Evolutionary conservation across 768 basidiomycete species (phyloP).

Genomic region (Hygrophoropsis aurantiaca): DNA sequence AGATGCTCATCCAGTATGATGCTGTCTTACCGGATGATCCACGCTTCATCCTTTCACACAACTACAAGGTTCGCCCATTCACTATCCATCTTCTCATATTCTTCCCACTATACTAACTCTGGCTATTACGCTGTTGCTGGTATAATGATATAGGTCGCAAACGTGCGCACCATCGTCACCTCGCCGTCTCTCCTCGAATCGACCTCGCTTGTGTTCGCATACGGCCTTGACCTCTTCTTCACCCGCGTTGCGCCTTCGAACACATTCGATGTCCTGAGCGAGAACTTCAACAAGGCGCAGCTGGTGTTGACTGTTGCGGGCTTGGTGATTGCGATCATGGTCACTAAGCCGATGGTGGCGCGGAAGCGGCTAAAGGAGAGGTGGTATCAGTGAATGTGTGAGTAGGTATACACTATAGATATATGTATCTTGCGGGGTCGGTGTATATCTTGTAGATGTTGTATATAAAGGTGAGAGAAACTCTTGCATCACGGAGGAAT

Average conservation of each 20-base stretch:
- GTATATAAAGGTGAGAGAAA: too few species aligned
- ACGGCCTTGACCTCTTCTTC: constrained; percentile 88
- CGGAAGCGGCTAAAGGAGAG: constrained; percentile 64
- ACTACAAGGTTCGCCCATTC: constrained; percentile 55
- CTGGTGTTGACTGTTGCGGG: constrained; percentile 79
- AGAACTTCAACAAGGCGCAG: constrained; percentile 92
- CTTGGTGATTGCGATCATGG: constrained; percentile 70
- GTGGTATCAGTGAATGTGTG: constrained; percentile 73
- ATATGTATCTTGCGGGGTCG: too few species aligned
- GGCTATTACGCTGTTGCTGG: constrained; percentile 4
- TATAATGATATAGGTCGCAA: constrained; percentile 53
- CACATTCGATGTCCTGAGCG: constrained; percentile 90
- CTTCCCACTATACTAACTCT: neutral
- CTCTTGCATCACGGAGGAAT: too few species aligned
- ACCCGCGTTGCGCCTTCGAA: constrained; percentile 83
- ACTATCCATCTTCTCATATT: neutral
- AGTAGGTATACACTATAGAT: too few species aligned
- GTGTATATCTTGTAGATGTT: too few species aligned
- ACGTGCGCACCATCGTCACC: constrained; percentile 67
- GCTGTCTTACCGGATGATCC: constrained; percentile 73
- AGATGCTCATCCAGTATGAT: constrained; percentile 84
- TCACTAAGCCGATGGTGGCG: constrained; percentile 80
- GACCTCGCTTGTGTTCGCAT: constrained; percentile 83
- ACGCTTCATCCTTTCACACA: constrained; percentile 54
- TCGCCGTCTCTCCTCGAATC: constrained; percentile 88